Base-by-base conservation (phyloP, 768 basidiomycete species). In the Kwoniella newhampshirensis region DNA sequence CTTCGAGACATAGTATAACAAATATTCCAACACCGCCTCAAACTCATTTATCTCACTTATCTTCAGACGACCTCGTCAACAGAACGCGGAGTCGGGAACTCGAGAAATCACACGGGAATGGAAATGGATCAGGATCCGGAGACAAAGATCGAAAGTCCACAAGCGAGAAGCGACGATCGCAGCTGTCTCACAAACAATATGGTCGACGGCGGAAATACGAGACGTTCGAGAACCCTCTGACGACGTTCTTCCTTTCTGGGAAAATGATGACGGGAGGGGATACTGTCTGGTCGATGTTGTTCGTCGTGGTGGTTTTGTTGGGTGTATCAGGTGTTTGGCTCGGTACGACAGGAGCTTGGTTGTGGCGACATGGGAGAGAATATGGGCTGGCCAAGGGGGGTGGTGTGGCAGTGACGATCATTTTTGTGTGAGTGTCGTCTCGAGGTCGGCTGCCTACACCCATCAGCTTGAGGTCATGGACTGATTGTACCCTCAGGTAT, bases 211-310 rank as follows among this genome's bases (percentile, higher is more conserved):
- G 66, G 44, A 64, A 54, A 49, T 70, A 72, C 54, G 39, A 67
- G 28, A 36, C 39, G 7, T 63, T 74, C 7, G 66, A 71, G 37
- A 60, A 62, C 23, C 66, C 68, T 1, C 53, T 62, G 17, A 63
- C 71, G 23, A 67, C 71, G 0, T 94, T 91, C 77, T 86, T 87
- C 71, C 79, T 87, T 52, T 62, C 80, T 1, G 92, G 93, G 0
- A 82, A 79, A 54, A 58, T 91, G 9, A 75, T 98, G 63, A 89
- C 87, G 0, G 91, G 92, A 6, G 90, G 90, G 1, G 94, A 97
- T 77, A 83, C 84, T 18, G 86, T 87, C 0, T 85, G 84, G 80
- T 90, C 93, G 4, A 89, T 98, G 63, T 67, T 89, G 1, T 82
- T 80, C 0, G 83, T 83, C 6, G 77, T 93, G 46, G 70, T 75